Base-by-base conservation (phyloP, 441 rosid genomes). In the Eutrema salsugineum region DNA sequence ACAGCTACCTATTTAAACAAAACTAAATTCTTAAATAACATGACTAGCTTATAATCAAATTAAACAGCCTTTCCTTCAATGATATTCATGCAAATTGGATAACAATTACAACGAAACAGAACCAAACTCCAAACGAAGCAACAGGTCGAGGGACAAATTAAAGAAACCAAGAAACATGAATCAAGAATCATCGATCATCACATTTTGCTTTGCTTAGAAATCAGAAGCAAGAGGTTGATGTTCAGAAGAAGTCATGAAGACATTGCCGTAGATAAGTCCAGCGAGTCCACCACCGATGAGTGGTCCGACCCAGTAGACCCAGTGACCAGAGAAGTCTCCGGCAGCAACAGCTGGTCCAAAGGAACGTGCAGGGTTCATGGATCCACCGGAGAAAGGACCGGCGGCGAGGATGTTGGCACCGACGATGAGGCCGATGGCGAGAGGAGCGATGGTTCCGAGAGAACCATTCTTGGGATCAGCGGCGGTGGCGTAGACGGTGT, bases 361-460 rank as follows among this genome's bases (percentile, higher is more conserved):
- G n/a, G 98, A 91, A 4, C 96, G 90, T n/a, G 97, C 98, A 0
- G 98, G 96, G 89, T 93, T 93, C 98, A 91, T 93, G 50, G 98
- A 91, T n/a, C 96, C 97, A 12, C 96, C 97, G 1, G 94, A 89
- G 85, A 93, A 93, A 24, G 98, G 98, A 61, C 98, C 98, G 4
- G 93, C 94, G 1, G 96, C 98, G 63, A 89, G 75, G 71, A 91
- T 93, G 86, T 93, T 93, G 75, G 98, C 98, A 28, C 97, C 98
- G 2, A 93, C 97, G 6, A 93, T 88, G 83, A 93, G 87, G 3
- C 97, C 97, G 5, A 93, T 93, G 17, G 97, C 96, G 0, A 93
- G 84, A 43, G 97, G 98, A 42, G 97, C 96, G 46, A 91, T 89
- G 53, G 79, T 91, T 58, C 97, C 97, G 8, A 93, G 75, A 15